Base-by-base conservation (phyloP, 1,284 basidiomycete genomes). In the Papiliotrema laurentii region DNA sequence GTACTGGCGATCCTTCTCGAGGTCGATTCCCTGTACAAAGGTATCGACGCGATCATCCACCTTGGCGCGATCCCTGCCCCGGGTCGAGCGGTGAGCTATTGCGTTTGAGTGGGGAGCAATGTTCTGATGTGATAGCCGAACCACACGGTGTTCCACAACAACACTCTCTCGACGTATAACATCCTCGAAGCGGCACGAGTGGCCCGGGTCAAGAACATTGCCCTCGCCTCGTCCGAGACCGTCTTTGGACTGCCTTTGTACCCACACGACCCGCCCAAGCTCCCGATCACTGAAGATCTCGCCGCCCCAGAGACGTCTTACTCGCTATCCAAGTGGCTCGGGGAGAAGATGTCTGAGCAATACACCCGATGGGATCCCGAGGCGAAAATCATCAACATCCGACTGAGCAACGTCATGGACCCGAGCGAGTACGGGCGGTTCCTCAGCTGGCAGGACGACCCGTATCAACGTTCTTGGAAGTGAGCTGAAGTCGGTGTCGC, bases 121-220 rank as follows among this genome's bases (percentile, higher is more conserved):
- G 13, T 26, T 24, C 18, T 21, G 10, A 27, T 9, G n/a, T n/a
- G n/a, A n/a, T 24, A 64, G 62, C 56, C 63, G 22, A 63, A 62
- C 42, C 64, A 64, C 39, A 61, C 68, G 35, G 62, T 72, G 25
- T 73, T 72, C 60, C 66, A 69, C 37, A 71, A 62, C 43, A 74
- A 74, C 46, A 68, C 68, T 19, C 41, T 53, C 16, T 53, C 58
- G 36, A 72, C 72, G 1, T 74, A 74, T 61, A 73, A 74, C 54
- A 65, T 74, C 38, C 61, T 74, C 41, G 72, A 74, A 56, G 71
- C 72, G 1, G 59, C 61, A 22, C 56, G 72, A n/a, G 71, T 71
- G 24, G 36, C 65, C 2, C 61, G 65, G 2, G 70, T 73, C 52
- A 62, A 58, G 25, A 68, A 71, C 42, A 51, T 73, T 10, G 67